Evolutionary conservation across 108 stramenopile genomes (phyloP).

Genomic region (Nitzschia sp.): DNA sequence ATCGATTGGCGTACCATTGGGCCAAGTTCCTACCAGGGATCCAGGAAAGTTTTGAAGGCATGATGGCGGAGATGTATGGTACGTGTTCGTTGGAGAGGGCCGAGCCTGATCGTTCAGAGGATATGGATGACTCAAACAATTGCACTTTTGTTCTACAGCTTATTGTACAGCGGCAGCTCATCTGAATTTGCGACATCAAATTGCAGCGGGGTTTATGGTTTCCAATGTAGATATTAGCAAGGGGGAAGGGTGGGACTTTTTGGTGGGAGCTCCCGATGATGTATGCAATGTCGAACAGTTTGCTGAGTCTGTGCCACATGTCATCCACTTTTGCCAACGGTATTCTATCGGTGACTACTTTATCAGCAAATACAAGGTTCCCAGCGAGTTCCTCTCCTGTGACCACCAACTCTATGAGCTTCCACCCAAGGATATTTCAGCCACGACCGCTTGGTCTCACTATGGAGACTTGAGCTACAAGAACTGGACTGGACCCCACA

Average conservation of each 20-base stretch:
- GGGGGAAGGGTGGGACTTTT: slow-evolving; percentile 79
- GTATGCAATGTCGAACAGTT: slow-evolving; percentile 30
- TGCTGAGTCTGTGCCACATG: slow-evolving; percentile 32
- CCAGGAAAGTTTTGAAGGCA: slow-evolving; percentile 31
- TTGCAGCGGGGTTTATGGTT: slow-evolving; percentile 79
- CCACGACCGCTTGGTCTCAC: slow-evolving; percentile 21
- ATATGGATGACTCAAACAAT: too few species aligned
- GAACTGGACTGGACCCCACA: slow-evolving; percentile 14
- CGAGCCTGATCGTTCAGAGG: too few species aligned
- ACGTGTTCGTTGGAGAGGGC: not conserved
- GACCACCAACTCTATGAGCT: slow-evolving; percentile 56
- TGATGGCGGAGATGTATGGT: slow-evolving; percentile 54
- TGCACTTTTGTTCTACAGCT: slow-evolving; percentile 11
- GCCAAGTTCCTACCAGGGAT: slow-evolving; percentile 25
- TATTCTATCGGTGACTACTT: slow-evolving; percentile 66
- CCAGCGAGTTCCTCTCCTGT: slow-evolving; percentile 65
- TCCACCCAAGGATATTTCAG: slow-evolving; percentile 49
- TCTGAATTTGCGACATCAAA: slow-evolving; percentile 65
- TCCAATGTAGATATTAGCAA: slow-evolving; percentile 40
- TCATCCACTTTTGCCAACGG: slow-evolving; percentile 81
- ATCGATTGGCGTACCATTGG: slow-evolving; percentile 77
- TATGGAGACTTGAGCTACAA: slow-evolving; percentile 11
- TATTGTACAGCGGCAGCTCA: slow-evolving; percentile 87
- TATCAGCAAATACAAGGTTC: slow-evolving; percentile 70
- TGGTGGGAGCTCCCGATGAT: slow-evolving; percentile 30